phyloP scores from a whole-genome alignment of 2,329 filamentous ascomycete genomes.

The Diplodia sapinea region DNA sequence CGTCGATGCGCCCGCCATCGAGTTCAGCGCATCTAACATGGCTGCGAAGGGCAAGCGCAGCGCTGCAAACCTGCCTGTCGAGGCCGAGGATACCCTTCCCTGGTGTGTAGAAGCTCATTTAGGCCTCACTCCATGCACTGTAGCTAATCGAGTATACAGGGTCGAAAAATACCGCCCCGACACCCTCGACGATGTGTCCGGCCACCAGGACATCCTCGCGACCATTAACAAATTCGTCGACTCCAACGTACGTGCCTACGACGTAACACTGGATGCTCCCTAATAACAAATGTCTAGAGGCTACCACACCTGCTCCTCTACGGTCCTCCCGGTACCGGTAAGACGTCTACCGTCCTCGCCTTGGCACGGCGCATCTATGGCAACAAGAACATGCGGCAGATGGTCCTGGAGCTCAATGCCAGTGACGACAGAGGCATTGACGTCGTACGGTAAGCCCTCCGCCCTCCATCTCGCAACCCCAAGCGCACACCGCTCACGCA shows the following conservation, averaged over 20 bases:
- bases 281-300: conserved; percentile 55
- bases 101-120: conserved; percentile 64
- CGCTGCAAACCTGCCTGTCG: conserved; percentile 89
- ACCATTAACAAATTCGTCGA: conserved; percentile 99
- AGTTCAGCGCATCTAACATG: conserved; percentile 76
- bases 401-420: conserved; percentile 97
- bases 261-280: neutral
- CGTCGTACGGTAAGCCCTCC: conserved; percentile 69
- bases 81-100: conserved; percentile 90
- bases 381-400: conserved; percentile 88
- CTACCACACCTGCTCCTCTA: conserved; percentile 96
- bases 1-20: conserved; percentile 64
- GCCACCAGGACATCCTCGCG: conserved; percentile 94
- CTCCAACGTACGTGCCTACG: conserved; percentile 66
- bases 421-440: conserved; percentile 98
- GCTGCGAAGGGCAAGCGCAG: conserved; percentile 85
- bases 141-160: conserved; percentile 55
- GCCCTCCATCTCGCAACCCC: neutral
- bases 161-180: conserved; percentile 96
- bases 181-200: conserved; percentile 88
- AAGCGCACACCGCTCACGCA: neutral
- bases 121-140: neutral
- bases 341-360: conserved; percentile 94
- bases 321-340: conserved; percentile 93
- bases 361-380: conserved; percentile 94